Evolutionary conservation across 352 stramenopile species (phyloP).

Genomic region (Phytophthora macrochlamydospora): DNA sequence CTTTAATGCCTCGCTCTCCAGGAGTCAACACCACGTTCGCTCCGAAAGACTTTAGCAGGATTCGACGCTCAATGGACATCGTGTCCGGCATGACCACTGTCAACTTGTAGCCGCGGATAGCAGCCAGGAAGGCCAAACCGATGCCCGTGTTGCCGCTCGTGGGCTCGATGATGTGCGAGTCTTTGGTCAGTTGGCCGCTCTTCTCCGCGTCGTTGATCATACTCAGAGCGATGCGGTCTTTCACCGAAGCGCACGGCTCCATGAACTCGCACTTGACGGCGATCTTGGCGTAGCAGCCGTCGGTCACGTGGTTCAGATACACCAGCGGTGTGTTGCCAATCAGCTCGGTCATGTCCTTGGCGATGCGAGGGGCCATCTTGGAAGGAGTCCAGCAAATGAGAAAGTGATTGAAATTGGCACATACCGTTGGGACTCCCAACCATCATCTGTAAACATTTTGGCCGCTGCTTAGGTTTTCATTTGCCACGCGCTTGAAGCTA

Average conservation of each 20-base stretch:
- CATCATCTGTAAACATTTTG: not conserved
- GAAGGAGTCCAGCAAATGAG: too few relatives aligned
- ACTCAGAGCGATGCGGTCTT: slow-evolving; percentile 76
- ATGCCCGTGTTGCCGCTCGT: slow-evolving; percentile 3
- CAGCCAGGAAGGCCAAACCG: slow-evolving; percentile 2
- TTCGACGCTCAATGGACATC: not conserved
- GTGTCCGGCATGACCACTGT: slow-evolving; percentile 2
- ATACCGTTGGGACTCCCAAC: not conserved
- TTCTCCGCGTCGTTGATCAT: slow-evolving; percentile 75
- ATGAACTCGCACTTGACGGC: slow-evolving; percentile 85
- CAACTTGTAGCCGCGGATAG: slow-evolving; percentile 1
- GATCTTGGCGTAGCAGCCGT: slow-evolving; percentile 71
- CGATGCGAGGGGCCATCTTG: slow-evolving; percentile 55
- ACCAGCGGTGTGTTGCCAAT: slow-evolving; percentile 94
- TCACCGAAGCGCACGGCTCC: slow-evolving; percentile 75
- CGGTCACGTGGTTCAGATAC: slow-evolving; percentile 81
- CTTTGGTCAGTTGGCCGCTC: slow-evolving; percentile 58
- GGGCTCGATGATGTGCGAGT: slow-evolving; percentile 37
- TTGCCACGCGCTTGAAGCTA: not conserved
- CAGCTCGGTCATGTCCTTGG: slow-evolving; percentile 91
- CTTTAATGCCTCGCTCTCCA: slow-evolving; percentile 6
- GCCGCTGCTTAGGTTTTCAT: not conserved
- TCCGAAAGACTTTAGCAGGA: not conserved
- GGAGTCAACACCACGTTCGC: slow-evolving; percentile 48
- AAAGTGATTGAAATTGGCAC: not conserved